A percentile compares a stretch with the other conserved stretches of the same genome.
These are phyloP conservation scores for Aristolochia californica DNA, from an alignment of 164 flowering plant species.

Conservation along the genomic window DNA sequence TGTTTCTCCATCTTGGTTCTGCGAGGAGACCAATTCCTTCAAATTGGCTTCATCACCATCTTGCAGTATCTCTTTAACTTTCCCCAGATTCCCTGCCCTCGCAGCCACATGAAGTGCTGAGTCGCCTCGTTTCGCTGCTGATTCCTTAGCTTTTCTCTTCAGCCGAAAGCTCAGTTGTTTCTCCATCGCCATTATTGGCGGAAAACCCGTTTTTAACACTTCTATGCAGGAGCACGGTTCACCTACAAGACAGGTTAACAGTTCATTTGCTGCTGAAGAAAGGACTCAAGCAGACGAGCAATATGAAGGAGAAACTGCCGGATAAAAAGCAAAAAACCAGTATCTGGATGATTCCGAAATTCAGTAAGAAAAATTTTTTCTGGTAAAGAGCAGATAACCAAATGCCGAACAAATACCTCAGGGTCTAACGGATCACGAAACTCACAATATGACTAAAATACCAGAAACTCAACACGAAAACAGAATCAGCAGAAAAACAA, in stretches of 20 bases:
- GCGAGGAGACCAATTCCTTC: constrained; percentile 37
- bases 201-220: background rate
- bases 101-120: constrained; percentile 66
- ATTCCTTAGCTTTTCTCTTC: constrained; percentile 51
- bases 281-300: background rate
- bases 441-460: no score
- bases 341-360: background rate
- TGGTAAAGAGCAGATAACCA: no score
- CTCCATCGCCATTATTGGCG: constrained; percentile 15
- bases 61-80: constrained; percentile 53
- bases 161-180: constrained; percentile 47
- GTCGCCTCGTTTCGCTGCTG: constrained; percentile 85
- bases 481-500: no score
- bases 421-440: no score
- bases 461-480: no score
- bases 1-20: constrained; percentile 77
- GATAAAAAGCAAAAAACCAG: background rate
- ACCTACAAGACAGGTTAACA: background rate
- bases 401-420: no score
- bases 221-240: no score
- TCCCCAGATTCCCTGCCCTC: constrained; percentile 53
- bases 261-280: background rate
- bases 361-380: no score
- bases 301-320: background rate
- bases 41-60: constrained; percentile 18